Evolutionary conservation across 371 early-diverging fungal species (phyloP).

Genomic region (Lichtheimia hyalospora): DNA sequence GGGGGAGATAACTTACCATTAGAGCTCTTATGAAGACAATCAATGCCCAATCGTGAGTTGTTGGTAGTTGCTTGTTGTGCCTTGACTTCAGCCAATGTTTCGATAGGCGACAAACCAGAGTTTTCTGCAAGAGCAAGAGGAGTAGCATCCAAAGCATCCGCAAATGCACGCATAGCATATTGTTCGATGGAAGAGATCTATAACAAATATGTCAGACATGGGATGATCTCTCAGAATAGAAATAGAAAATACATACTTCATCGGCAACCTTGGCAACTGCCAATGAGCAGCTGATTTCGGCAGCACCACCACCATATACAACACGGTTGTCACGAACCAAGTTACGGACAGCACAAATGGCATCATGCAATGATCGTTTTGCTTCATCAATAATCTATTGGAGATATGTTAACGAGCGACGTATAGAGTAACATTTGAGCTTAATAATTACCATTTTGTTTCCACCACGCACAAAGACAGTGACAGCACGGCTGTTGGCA

Average conservation of each 20-base stretch:
- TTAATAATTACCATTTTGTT: constrained; percentile 88
- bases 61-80: constrained; percentile 87
- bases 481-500: constrained; percentile 97
- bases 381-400: constrained; percentile 99
- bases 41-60: constrained; percentile 92
- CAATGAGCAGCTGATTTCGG: constrained; percentile 96
- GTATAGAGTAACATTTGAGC: neutral
- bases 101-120: constrained; percentile 96
- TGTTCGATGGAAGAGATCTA: constrained; percentile 91
- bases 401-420: neutral
- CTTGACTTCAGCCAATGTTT: constrained; percentile 93
- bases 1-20: constrained; percentile 58
- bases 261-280: constrained; percentile 94
- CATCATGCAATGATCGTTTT: constrained; percentile 98
- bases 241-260: constrained; percentile 39
- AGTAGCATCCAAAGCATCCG: constrained; percentile 95
- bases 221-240: neutral
- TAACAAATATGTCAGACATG: neutral
- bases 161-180: constrained; percentile 98
- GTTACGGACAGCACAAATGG: constrained; percentile 99
- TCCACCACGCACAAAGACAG: constrained; percentile 98
- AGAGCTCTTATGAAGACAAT: constrained; percentile 90
- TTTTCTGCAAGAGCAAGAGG: constrained; percentile 98
- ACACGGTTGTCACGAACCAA: constrained; percentile 96
- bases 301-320: constrained; percentile 99